A percentile compares a stretch with the other conserved stretches of the same genome.
phyloP scores from a whole-genome alignment of 2,329 filamentous ascomycete species.

The Dendryphion nanum region DNA sequence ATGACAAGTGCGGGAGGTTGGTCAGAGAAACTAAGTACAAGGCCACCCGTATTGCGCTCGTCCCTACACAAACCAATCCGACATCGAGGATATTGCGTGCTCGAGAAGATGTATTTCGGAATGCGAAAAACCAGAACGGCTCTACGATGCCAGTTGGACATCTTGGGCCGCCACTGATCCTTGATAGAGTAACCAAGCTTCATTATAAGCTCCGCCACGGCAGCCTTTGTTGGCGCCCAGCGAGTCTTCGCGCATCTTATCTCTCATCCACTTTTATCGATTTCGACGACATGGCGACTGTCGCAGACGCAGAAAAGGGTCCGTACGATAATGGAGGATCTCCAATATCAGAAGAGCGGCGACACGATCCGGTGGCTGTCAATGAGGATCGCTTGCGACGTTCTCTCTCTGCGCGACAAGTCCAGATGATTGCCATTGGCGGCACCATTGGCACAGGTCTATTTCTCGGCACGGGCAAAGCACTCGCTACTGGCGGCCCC shows the following conservation, averaged over 20 bases:
- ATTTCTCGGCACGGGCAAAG: slow-evolving; percentile 58
- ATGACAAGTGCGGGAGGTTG: too few species aligned
- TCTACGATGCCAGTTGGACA: too few species aligned
- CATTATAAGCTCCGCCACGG: too few species aligned
- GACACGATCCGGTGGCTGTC: neutral
- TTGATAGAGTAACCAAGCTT: slow-evolving; percentile 3
- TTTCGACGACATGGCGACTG: neutral
- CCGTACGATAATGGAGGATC: slow-evolving; percentile 20
- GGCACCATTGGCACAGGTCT: slow-evolving; percentile 61
- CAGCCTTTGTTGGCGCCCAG: too few species aligned
- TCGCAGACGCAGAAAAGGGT: slow-evolving; percentile 5
- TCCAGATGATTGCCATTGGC: slow-evolving; percentile 63
- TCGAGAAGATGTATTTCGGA: too few species aligned
- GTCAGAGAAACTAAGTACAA: too few species aligned
- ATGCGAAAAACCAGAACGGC: too few species aligned
- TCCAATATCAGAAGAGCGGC: too few species aligned
- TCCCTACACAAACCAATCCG: slow-evolving; percentile 5
- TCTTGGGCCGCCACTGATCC: too few species aligned
- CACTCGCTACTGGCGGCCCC: slow-evolving; percentile 48
- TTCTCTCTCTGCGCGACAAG: slow-evolving; percentile 39
- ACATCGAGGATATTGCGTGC: slow-evolving; percentile 5
- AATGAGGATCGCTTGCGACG: neutral
- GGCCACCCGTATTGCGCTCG: too few species aligned
- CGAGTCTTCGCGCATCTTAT: too few species aligned
- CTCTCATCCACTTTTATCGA: too few species aligned